Percentiles rank a stretch among this genome's conserved stretches.
phyloP scores from a whole-genome alignment of 768 basidiomycete species.

The Serendipita sp. region DNA sequence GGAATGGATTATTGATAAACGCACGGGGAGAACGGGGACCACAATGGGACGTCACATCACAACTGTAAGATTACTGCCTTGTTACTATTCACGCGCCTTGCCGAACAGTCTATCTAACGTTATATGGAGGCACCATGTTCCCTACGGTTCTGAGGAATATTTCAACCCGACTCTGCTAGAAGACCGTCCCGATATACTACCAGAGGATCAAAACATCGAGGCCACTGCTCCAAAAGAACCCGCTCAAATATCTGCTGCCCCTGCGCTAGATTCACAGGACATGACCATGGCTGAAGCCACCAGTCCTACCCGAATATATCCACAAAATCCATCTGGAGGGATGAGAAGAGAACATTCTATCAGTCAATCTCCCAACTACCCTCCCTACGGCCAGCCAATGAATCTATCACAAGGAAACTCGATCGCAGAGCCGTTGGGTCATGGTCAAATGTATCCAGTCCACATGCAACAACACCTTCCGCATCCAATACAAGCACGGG shows the following conservation, averaged over 20 bases:
- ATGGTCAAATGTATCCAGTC: not conserved
- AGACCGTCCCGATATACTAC: not conserved
- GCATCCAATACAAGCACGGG: not conserved
- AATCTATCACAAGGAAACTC: not conserved
- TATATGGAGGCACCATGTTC: not conserved
- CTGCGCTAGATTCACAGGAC: not conserved
- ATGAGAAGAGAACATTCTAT: not conserved
- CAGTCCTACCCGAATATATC: not conserved
- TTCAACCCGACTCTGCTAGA: not conserved
- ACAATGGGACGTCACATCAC: constrained; percentile 77
- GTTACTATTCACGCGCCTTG: not conserved
- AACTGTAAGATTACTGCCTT: constrained; percentile 47
- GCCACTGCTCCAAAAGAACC: not conserved
- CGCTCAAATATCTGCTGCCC: not conserved
- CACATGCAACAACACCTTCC: not conserved
- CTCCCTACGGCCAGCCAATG: not conserved
- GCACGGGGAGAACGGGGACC: constrained; percentile 71
- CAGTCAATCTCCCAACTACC: not conserved
- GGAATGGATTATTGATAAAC: constrained; percentile 65
- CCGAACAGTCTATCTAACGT: not conserved
- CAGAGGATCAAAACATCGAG: not conserved
- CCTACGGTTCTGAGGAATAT: not conserved
- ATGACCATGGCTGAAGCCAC: not conserved
- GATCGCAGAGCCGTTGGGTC: not conserved
- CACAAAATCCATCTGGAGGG: not conserved